Base-by-base conservation (phyloP, 192 early-diverging fungal genomes). In the Coemansia asiatica region DNA sequence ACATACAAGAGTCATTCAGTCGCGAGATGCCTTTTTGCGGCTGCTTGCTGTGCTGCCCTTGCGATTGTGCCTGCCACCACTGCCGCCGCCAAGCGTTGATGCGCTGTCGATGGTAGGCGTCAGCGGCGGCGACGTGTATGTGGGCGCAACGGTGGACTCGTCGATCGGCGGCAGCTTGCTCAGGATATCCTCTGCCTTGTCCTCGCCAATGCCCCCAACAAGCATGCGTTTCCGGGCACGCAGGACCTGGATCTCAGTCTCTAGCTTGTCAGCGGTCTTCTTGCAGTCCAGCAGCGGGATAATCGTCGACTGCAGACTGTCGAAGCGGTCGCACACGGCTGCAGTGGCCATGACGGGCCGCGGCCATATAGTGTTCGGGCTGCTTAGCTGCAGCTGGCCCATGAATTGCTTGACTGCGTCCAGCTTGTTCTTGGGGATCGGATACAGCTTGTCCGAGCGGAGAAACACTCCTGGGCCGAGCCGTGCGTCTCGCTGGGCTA, bases 331-430 rank as follows among this genome's bases (percentile, higher is more conserved):
- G 72, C 90, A 92, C 21, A 97, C 89, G 0, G 83, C 81, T 13
- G 84, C 87, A 4, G 93, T 97, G 5, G 91, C 89, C 90, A 97
- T 94, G 7, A 85, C 71, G 0, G 95, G 95, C n/a, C 88, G 87
- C 13, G 83, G 82, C 79, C 79, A 81, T 56, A 81, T 80, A 12
- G 77, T 80, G 47, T 80, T 74, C 18, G 77, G 77, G 13, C 68
- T 71, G 68, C 56, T 80, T 22, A 80, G 66, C 40, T 61, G 54
- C 53, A 80, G 65, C 62, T 80, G 72, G 33, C 36, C 50, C 77
- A 80, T 80, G 40, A 80, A 80, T 65, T 80, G 69, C 60, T 76
- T 75, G 16, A 81, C 79, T 10, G 74, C 28, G 25, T 81, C 79
- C n/a, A 81, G 67, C 56, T 76, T 76, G 64, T 72, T 81, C 60